Base-by-base conservation (phyloP, 202 grass and related monocot species). In the Elaeis oleifera region DNA sequence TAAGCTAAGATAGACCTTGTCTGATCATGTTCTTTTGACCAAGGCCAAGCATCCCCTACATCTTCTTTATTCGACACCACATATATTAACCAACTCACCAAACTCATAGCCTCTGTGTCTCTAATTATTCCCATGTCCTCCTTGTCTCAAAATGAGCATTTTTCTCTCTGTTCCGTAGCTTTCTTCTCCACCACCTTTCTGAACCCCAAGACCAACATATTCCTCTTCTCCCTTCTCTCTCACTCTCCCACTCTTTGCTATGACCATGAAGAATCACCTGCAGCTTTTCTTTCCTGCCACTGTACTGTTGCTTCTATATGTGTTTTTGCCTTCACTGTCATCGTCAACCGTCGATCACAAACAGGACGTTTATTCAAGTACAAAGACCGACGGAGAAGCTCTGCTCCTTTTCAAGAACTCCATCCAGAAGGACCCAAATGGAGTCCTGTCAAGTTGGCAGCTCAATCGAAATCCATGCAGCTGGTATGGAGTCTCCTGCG, bases 321-420 rank as follows among this genome's bases (percentile, higher is more conserved):
- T 64, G 14, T 9, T 19, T 5, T 28, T 56, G 28, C 53, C 68
- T 23, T 60, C 17, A 7, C 51, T 20, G 0, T 5, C 23, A 17
- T 56, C 63, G 16, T 66, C 58, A 1, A 9, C 21, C 16, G n/a
- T 60, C 3, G 18, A 44, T 39, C 51, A 15, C 7, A 56, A 68
- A 25, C 65, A 55, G 27, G 51, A 68, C 0, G 15, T 16, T 18
- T 26, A 65, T 20, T 31, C 53, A 13, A 64, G 19, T 7, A 49
- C 59, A 4, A 67, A 75, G 3, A 63, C 58, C 1, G 83, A 89
- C 16, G 74, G 64, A 18, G 70, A 69, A 5, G 90, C 82, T 3
- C 80, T 95, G 16, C 73, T 89, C 23, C 60, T 71, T 60, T 86
- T 95, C 80, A 95, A 86, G 74, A 77, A 56, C 53, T 89, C 75